phyloP scores from a whole-genome alignment of 371 early-diverging fungal species.

The Mucor irregularis region DNA sequence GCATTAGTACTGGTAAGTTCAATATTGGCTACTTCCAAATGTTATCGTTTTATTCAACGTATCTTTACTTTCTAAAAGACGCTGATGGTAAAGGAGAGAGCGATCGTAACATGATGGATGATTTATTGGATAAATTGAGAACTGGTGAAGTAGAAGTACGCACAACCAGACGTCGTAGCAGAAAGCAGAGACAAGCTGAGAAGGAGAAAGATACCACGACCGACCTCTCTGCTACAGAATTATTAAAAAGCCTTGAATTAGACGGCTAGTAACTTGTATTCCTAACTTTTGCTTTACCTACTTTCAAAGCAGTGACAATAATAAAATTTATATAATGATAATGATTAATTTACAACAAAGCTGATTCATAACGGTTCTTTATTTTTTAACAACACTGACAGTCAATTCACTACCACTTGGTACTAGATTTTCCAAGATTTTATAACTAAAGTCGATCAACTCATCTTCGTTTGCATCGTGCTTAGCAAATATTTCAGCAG shows the following conservation, averaged over 20 bases:
- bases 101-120: slow-evolving; percentile 37
- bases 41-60: too few relatives aligned
- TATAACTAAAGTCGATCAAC: slow-evolving; percentile 42
- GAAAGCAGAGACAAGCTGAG: slow-evolving; percentile 7
- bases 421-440: slow-evolving; percentile 33
- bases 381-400: slow-evolving; percentile 16
- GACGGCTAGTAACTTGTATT: slow-evolving; percentile 4
- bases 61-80: background rate
- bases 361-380: background rate
- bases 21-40: too few relatives aligned
- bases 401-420: slow-evolving; percentile 29
- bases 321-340: background rate
- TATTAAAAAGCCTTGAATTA: slow-evolving; percentile 20
- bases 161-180: slow-evolving; percentile 21
- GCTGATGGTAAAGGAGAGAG: slow-evolving; percentile 19
- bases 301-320: background rate
- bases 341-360: too few relatives aligned
- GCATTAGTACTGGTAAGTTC: slow-evolving; percentile 23
- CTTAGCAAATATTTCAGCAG: slow-evolving; percentile 36
- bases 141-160: slow-evolving; percentile 30
- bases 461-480: slow-evolving; percentile 50
- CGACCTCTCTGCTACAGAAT: slow-evolving; percentile 20
- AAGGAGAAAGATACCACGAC: background rate
- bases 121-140: slow-evolving; percentile 31
- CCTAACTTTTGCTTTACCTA: too few relatives aligned